Percentiles rank a stretch among this genome's conserved stretches.
Evolutionary conservation across 768 basidiomycete species (phyloP).

Genomic region (Suillus lakei): DNA sequence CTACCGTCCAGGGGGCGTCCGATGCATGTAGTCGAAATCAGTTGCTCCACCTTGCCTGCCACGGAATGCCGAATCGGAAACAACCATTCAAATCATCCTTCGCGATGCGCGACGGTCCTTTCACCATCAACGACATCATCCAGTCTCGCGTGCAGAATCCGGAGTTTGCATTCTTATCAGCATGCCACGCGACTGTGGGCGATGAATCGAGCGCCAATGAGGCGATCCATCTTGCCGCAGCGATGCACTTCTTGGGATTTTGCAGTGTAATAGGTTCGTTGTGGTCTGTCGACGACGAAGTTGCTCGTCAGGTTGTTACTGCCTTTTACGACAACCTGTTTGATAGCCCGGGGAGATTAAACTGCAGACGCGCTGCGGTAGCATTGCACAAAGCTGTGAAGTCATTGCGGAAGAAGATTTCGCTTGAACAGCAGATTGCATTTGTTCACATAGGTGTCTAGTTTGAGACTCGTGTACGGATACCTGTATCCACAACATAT

Average conservation of each 20-base stretch:
- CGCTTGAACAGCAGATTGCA: slow-evolving; percentile 8
- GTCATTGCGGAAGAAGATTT: slow-evolving; percentile 2
- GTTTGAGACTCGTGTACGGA: background rate
- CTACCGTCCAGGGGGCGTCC: background rate
- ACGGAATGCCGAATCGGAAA: slow-evolving; percentile 12
- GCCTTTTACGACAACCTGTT: slow-evolving; percentile 8
- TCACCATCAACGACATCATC: slow-evolving; percentile 9
- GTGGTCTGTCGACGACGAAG: slow-evolving; percentile 19
- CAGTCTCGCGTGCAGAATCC: background rate
- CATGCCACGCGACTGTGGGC: slow-evolving; percentile 27
- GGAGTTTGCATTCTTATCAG: slow-evolving; percentile 21
- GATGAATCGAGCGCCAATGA: slow-evolving; percentile 19
- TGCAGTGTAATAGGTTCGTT: slow-evolving; percentile 27
- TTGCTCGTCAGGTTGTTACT: background rate
- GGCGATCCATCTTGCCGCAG: slow-evolving; percentile 26
- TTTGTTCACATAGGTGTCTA: slow-evolving; percentile 12
- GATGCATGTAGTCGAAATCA: background rate
- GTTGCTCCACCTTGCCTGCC: slow-evolving; percentile 27
- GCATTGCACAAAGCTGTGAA: background rate
- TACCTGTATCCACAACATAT: no score
- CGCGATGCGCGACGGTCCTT: slow-evolving; percentile 2
- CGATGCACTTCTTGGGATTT: slow-evolving; percentile 24
- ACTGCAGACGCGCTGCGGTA: slow-evolving; percentile 3
- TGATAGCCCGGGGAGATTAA: background rate
- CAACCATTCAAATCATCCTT: slow-evolving; percentile 19